Base-by-base conservation (phyloP, 805 yeast genomes). In the Barnettozyma californica region DNA sequence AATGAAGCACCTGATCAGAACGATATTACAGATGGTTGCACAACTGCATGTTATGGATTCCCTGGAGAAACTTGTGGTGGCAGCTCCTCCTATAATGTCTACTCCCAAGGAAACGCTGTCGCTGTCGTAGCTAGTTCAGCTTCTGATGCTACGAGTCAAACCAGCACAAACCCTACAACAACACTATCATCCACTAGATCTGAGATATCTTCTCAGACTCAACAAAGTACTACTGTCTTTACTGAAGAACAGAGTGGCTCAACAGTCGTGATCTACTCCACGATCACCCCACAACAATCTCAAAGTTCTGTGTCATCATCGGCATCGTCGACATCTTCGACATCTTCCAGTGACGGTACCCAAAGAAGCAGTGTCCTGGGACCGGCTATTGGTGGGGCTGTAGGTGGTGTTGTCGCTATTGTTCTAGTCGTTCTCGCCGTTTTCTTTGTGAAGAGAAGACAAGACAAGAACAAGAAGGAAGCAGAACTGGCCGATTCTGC, bases 41-140 rank as follows among this genome's bases (percentile, higher is more conserved):
- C 59, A 38, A 61, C 63, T 1, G 33, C 55, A 6, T 87, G 95
- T 64, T 66, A 58, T 33, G 94, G 89, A 8, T 86, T 73, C 58
- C 71, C 73, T 6, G 9, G 42, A 1, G 85, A 84, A 50, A 69
- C 61, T 46, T 87, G 95, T 67, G 89, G 89, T 53, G 84, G 84
- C 35, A 68, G 75, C 16, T 47, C 59, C 41, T 71, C 76, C 35
- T 83, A 68, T 55, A 63, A 71, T 23, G 72, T 80, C 23, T 80
- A 68, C 52, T 65, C 73, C 8, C 66, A 69, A 44, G 68, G 60
- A 46, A 36, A 53, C 44, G 48, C 46, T 4, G 26, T 38, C 18
- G 29, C 41, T 21, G 41, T 38, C 6, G 41, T 21, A 14, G 18
- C 45, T 2, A 33, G 36, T 35, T 48, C 42, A 27, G 31, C 35